A percentile compares a stretch with the other conserved stretches of the same genome.
These are phyloP conservation scores for Cavenderia fasciculata DNA, from an alignment of 78 protist genomes.

Conservation along the genomic window DNA sequence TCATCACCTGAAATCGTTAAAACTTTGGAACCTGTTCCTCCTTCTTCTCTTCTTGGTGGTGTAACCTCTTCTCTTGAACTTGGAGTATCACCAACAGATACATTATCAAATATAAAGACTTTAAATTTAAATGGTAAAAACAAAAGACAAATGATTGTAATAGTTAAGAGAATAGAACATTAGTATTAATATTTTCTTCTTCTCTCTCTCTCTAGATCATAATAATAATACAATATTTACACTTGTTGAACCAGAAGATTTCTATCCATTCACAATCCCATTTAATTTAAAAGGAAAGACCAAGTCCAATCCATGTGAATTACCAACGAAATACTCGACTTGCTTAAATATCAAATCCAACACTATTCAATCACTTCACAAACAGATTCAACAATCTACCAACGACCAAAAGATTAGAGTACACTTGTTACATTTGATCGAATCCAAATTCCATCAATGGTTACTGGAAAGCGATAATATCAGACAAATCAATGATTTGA, in stretches of 20 bases:
- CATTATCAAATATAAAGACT: not conserved
- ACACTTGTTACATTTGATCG: constrained; percentile 47
- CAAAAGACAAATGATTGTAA: too few species aligned
- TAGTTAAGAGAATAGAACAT: too few species aligned
- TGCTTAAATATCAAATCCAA: not conserved
- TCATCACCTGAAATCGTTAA: constrained; percentile 22
- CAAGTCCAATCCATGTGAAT: constrained; percentile 49
- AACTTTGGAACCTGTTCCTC: not conserved
- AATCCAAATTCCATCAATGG: constrained; percentile 74
- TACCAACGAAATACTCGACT: constrained; percentile 20
- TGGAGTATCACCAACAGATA: not conserved
- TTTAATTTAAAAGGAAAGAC: constrained; percentile 64
- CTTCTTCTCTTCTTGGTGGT: too few species aligned
- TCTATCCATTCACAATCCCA: constrained; percentile 54
- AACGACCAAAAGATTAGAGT: constrained; percentile 42
- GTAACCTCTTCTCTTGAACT: too few species aligned
- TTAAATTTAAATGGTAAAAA: not conserved
- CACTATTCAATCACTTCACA: constrained; percentile 41
- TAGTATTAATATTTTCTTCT: too few species aligned
- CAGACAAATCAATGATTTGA: constrained; percentile 67
- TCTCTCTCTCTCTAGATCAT: too few species aligned
- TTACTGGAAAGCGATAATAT: constrained; percentile 58
- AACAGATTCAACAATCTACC: constrained; percentile 45
- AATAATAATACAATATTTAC: constrained; percentile 9
- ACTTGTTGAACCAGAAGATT: constrained; percentile 52